Percentiles rank a stretch among this genome's conserved stretches.
Conservation (phyloP, 2,329 filamentous ascomycete genomes). For the Tolypocladium cylindrosporum region DNA sequence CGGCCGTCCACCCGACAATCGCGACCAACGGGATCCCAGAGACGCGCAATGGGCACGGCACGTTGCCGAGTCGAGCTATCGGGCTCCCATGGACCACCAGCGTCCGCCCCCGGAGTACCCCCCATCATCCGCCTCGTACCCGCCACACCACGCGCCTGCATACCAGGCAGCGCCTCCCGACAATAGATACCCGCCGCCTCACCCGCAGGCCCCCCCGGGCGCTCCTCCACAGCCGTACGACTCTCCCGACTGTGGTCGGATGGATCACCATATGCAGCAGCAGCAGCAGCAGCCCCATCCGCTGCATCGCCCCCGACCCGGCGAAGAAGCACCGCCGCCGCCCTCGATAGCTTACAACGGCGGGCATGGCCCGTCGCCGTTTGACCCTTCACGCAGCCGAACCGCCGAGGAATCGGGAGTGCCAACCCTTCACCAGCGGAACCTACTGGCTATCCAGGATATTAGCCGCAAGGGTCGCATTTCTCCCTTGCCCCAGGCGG, state of each 20-base stretch:
- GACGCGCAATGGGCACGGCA: slow-evolving; percentile 23
- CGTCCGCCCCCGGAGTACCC: slow-evolving; percentile 39
- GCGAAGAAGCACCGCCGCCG: slow-evolving; percentile 39
- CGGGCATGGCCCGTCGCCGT: slow-evolving; percentile 28
- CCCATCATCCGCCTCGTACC: slow-evolving; percentile 27
- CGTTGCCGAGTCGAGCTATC: slow-evolving; percentile 20
- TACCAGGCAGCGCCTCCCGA: slow-evolving; percentile 22
- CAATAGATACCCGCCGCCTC: slow-evolving; percentile 19
- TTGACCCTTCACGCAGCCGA: slow-evolving; percentile 26
- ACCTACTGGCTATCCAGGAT: slow-evolving; percentile 69
- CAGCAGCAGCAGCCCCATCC: slow-evolving; percentile 22
- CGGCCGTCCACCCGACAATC: slow-evolving; percentile 29
- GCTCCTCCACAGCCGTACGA: slow-evolving; percentile 30
- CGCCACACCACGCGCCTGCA: slow-evolving; percentile 15
- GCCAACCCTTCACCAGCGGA: slow-evolving; percentile 45
- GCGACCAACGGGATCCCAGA: slow-evolving; percentile 26
- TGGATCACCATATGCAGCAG: slow-evolving; percentile 26
- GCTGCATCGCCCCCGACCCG: slow-evolving; percentile 28
- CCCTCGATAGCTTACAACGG: slow-evolving; percentile 40
- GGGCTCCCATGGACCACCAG: slow-evolving; percentile 28
- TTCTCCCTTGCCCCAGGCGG: slow-evolving; percentile 84
- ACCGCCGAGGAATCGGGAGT: slow-evolving; percentile 43
- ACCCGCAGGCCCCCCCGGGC: slow-evolving; percentile 12
- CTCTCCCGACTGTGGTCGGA: slow-evolving; percentile 39
- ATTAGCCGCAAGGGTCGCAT: slow-evolving; percentile 73